phyloP scores from a whole-genome alignment of 148 eudicot species.

The Nepenthes mirabilis region DNA sequence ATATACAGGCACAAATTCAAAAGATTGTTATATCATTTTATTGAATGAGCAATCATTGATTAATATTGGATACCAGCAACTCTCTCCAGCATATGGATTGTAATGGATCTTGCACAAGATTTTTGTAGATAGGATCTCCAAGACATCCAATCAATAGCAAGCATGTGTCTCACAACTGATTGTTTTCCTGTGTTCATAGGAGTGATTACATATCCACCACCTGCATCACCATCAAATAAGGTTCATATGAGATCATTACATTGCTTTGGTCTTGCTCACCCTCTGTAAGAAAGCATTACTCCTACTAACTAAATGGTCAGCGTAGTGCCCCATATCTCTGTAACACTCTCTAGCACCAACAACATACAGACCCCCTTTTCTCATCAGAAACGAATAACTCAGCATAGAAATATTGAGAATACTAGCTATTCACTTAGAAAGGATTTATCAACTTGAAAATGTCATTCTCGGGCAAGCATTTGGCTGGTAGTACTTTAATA shows the following conservation, averaged over 20 bases:
- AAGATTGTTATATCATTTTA: neutral
- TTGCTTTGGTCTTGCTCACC: too few relatives aligned
- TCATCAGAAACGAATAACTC: too few relatives aligned
- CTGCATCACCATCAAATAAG: conserved; percentile 16
- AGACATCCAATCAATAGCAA: conserved; percentile 61
- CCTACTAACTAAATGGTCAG: too few relatives aligned
- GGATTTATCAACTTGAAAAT: too few relatives aligned
- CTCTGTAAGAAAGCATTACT: too few relatives aligned
- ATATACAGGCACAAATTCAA: conserved; percentile 3
- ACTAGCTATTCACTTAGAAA: too few relatives aligned
- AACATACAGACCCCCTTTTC: too few relatives aligned
- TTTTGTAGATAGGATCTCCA: conserved; percentile 40
- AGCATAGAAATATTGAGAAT: too few relatives aligned
- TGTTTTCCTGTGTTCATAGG: conserved; percentile 40
- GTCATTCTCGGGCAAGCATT: too few relatives aligned
- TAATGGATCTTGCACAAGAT: conserved; percentile 30
- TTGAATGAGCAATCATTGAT: neutral
- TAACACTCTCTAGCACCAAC: too few relatives aligned
- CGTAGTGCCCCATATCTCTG: too few relatives aligned
- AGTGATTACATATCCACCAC: conserved; percentile 58
- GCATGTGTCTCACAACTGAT: conserved; percentile 61
- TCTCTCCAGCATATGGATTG: conserved; percentile 46
- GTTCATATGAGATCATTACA: neutral
- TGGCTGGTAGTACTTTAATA: too few relatives aligned
- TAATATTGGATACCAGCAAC: conserved; percentile 34